Evolutionary conservation across 768 basidiomycete species (phyloP).

Genomic region (Harrya chromipes): DNA sequence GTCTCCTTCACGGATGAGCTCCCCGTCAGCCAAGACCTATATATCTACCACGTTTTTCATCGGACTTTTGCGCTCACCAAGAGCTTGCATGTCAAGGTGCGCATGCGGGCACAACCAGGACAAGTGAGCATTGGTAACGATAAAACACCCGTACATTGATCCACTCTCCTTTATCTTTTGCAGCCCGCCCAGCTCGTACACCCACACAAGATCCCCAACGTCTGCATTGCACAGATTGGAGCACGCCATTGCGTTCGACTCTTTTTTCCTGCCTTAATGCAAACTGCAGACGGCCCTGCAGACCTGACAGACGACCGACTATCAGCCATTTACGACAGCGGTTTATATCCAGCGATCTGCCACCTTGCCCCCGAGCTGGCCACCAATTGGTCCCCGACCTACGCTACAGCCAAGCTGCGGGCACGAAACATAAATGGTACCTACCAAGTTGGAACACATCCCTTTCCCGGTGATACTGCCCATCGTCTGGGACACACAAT

Average conservation of each 20-base stretch:
- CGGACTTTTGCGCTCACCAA: background rate
- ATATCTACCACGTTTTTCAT: constrained; percentile 3
- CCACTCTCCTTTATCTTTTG: too few species aligned
- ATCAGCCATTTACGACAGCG: too few species aligned
- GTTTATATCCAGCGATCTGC: too few species aligned
- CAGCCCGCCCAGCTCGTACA: background rate
- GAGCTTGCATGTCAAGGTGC: background rate
- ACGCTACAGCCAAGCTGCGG: background rate
- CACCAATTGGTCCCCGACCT: constrained; percentile 4
- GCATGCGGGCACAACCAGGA: too few species aligned
- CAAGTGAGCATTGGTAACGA: too few species aligned
- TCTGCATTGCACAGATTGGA: too few species aligned
- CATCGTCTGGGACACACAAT: background rate
- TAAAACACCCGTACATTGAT: too few species aligned
- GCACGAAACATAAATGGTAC: constrained; percentile 2
- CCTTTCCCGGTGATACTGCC: background rate
- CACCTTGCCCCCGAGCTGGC: background rate
- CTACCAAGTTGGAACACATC: constrained; percentile 1
- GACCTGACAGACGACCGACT: too few species aligned
- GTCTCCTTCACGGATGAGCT: constrained; percentile 4
- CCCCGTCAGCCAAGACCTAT: background rate
- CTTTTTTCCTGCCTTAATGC: too few species aligned
- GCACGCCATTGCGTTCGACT: background rate
- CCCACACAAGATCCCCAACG: too few species aligned
- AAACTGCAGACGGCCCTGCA: too few species aligned